Conservation (phyloP, 2,329 filamentous ascomycete species). For the Talaromyces sp. region DNA sequence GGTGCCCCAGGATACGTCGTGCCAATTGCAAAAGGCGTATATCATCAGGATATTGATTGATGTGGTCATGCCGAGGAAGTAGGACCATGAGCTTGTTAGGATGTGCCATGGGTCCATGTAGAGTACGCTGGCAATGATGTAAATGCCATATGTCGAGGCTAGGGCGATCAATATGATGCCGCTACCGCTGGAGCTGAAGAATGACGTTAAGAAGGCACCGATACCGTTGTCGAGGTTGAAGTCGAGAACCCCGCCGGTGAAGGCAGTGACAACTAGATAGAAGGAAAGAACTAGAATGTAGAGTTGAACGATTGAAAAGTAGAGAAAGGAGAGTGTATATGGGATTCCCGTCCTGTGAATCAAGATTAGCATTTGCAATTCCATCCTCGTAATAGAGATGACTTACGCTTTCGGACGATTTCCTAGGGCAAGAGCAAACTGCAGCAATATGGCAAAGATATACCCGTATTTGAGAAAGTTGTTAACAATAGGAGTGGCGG, state of each 20-base stretch:
- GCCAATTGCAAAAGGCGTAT: constrained; percentile 99
- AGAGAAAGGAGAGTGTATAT: constrained; percentile 83
- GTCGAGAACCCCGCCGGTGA: constrained; percentile 59
- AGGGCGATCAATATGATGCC: constrained; percentile 94
- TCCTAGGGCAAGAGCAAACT: constrained; percentile 94
- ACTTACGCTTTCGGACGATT: constrained; percentile 82
- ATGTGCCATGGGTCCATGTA: constrained; percentile 99
- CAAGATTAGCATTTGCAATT: background rate
- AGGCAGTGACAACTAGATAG: constrained; percentile 83
- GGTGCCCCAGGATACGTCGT: constrained; percentile 99
- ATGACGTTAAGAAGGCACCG: constrained; percentile 70
- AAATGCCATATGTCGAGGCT: constrained; percentile 91
- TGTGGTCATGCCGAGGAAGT: constrained; percentile 91
- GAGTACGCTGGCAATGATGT: constrained; percentile 94
- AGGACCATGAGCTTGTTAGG: constrained; percentile 92
- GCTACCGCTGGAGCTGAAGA: constrained; percentile 75
- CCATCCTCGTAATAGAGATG: background rate
- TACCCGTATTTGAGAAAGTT: constrained; percentile 88
- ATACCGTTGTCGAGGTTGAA: constrained; percentile 64
- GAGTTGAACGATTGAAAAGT: constrained; percentile 83
- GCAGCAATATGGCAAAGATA: constrained; percentile 82
- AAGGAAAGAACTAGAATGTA: constrained; percentile 87
- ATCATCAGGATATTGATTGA: constrained; percentile 99
- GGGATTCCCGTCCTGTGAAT: constrained; percentile 69
- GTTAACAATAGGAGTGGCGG: constrained; percentile 85